Conservation (phyloP, 352 stramenopile species). For the Pythium rhizo-oryzae region DNA sequence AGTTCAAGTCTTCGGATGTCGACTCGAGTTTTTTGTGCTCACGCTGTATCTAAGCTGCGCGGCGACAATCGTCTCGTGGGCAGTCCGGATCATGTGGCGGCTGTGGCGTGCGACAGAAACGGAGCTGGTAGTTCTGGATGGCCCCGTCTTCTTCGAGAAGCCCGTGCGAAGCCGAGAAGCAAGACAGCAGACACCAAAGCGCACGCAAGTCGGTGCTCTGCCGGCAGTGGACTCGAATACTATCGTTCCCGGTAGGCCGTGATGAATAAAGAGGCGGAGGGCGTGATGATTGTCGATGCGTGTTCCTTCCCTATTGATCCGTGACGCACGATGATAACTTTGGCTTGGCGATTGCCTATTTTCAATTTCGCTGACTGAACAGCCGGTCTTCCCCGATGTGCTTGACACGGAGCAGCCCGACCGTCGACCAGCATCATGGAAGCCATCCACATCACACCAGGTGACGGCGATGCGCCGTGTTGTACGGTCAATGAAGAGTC, state of each 20-base stretch:
- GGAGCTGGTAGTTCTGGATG: constrained; percentile 10
- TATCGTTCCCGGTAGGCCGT: neutral
- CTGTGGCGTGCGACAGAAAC: neutral
- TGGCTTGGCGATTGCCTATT: no score
- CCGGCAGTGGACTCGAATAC: neutral
- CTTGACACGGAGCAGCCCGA: no score
- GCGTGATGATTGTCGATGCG: no score
- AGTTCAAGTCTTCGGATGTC: neutral
- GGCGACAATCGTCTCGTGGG: constrained; percentile 2
- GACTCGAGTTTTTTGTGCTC: constrained; percentile 7
- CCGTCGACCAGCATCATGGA: no score
- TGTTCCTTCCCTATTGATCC: no score
- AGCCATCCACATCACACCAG: no score
- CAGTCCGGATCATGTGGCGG: constrained; percentile 9
- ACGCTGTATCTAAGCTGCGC: constrained; percentile 11
- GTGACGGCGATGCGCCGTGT: no score
- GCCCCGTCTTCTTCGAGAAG: constrained; percentile 7
- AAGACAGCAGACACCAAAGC: neutral
- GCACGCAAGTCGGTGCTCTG: neutral
- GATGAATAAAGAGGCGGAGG: neutral
- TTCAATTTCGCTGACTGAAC: no score
- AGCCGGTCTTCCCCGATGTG: no score
- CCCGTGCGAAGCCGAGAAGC: neutral
- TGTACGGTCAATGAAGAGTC: no score
- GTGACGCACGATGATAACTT: no score